Percentiles rank a stretch among this genome's conserved stretches.
These are phyloP conservation scores for Stygiomarasmius scandens DNA, from an alignment of 1,284 basidiomycete genomes.

Conservation along the genomic window DNA sequence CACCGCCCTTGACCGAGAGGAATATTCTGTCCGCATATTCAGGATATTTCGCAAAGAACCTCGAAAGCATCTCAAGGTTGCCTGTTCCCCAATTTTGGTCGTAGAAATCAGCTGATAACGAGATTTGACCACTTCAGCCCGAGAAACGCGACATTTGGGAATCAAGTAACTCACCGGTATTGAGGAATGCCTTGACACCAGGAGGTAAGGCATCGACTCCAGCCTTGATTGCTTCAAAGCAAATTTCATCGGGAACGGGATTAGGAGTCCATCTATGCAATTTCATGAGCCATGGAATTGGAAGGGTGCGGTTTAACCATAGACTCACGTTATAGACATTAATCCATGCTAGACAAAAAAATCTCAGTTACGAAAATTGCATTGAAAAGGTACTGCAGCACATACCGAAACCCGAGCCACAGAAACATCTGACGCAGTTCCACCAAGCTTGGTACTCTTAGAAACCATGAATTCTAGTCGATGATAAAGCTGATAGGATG, in stretches of 20 bases:
- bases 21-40: slow-evolving; percentile 11
- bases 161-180: neutral
- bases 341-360: slow-evolving; percentile 10
- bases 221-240: neutral
- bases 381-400: neutral
- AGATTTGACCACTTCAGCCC: neutral
- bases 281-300: neutral
- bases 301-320: no score
- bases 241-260: slow-evolving; percentile 3
- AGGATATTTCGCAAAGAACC: slow-evolving; percentile 11
- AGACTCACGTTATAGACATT: slow-evolving; percentile 12
- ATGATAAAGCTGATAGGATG: no score
- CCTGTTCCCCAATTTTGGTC: slow-evolving; percentile 2
- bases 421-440: slow-evolving; percentile 1
- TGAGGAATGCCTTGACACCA: slow-evolving; percentile 4
- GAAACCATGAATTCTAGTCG: neutral
- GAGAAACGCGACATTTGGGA: neutral
- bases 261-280: slow-evolving; percentile 10
- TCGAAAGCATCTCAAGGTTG: slow-evolving; percentile 8
- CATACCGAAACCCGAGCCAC: slow-evolving; percentile 3
- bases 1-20: slow-evolving; percentile 9
- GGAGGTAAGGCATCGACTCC: slow-evolving; percentile 6
- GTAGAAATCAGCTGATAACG: slow-evolving; percentile 9
- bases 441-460: slow-evolving; percentile 2
- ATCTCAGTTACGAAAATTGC: neutral